A percentile compares a stretch with the other conserved stretches of the same genome.
Evolutionary conservation across 768 basidiomycete genomes (phyloP).

Genomic region (Termitomyces sp.): DNA sequence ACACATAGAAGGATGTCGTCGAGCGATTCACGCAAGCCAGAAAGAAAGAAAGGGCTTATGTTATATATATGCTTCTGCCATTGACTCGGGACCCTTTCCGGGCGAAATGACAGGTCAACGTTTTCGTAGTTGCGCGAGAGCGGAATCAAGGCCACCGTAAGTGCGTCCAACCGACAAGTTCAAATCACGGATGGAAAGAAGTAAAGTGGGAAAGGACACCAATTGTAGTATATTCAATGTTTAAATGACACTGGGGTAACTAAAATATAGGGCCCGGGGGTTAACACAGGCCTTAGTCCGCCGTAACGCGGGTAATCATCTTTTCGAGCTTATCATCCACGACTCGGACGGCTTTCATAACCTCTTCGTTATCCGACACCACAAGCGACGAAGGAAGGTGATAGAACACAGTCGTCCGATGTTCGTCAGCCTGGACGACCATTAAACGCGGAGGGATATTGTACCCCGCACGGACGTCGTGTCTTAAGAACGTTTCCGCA

Average conservation of each 20-base stretch:
- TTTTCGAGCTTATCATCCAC: conserved; percentile 42
- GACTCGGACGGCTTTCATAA: conserved; percentile 26
- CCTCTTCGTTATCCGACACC: conserved; percentile 21
- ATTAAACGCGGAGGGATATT: conserved; percentile 31
- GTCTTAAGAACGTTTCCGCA: conserved; percentile 27
- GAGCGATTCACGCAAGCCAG: too few species aligned
- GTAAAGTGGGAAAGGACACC: too few species aligned
- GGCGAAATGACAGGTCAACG: too few species aligned
- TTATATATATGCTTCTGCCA: too few species aligned
- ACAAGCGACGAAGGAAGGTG: conserved; percentile 32
- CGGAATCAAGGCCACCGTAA: too few species aligned
- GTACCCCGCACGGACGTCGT: conserved; percentile 24
- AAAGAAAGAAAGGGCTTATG: too few species aligned
- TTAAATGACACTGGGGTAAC: neutral
- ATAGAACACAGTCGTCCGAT: conserved; percentile 27
- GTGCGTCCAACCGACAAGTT: too few species aligned
- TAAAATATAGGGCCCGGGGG: neutral
- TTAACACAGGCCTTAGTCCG: neutral
- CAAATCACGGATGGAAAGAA: neutral
- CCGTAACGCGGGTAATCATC: conserved; percentile 30
- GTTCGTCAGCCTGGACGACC: conserved; percentile 21
- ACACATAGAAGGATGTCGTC: too few species aligned
- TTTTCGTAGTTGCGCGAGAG: too few species aligned
- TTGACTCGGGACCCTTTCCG: too few species aligned
- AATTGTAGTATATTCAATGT: too few species aligned